Conservation (phyloP, 2,329 filamentous ascomycete species). For the Pyrenochaeta sp. region DNA sequence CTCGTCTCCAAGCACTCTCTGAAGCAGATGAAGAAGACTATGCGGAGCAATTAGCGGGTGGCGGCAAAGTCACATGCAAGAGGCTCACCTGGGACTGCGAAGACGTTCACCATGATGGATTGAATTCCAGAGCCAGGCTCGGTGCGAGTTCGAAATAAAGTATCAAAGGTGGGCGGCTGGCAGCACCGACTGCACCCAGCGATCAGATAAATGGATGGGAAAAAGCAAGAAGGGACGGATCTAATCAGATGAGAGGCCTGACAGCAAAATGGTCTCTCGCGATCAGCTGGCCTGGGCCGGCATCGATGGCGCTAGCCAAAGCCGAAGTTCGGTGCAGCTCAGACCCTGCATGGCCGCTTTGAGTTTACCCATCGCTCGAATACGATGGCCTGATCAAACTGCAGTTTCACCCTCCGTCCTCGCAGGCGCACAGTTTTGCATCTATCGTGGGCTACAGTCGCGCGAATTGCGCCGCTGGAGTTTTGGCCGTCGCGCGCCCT, state of each 20-base stretch:
- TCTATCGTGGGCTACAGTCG: not conserved
- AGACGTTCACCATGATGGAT: constrained; percentile 68
- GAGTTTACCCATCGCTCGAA: constrained; percentile 3
- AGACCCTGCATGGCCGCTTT: constrained; percentile 9
- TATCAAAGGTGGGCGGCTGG: too few species aligned
- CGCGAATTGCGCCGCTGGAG: not conserved
- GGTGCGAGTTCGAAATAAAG: too few species aligned
- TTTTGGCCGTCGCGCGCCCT: not conserved
- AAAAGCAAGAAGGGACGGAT: constrained; percentile 13
- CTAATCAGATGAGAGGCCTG: constrained; percentile 32
- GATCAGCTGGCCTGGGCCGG: constrained; percentile 4
- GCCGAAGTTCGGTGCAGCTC: constrained; percentile 17
- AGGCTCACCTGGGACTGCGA: constrained; percentile 71
- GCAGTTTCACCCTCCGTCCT: constrained; percentile 4
- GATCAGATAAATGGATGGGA: constrained; percentile 12
- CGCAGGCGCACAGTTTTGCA: not conserved
- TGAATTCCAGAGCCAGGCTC: too few species aligned
- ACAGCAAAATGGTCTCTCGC: not conserved
- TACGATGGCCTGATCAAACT: constrained; percentile 9
- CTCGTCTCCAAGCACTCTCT: constrained; percentile 83
- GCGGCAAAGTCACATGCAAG: too few species aligned
- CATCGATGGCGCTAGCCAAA: constrained; percentile 12
- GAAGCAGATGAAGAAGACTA: constrained; percentile 89
- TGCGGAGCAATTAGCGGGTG: too few species aligned
- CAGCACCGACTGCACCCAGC: too few species aligned